phyloP scores from a whole-genome alignment of 139 green algal genomes.

The Chlorella vulgaris region DNA sequence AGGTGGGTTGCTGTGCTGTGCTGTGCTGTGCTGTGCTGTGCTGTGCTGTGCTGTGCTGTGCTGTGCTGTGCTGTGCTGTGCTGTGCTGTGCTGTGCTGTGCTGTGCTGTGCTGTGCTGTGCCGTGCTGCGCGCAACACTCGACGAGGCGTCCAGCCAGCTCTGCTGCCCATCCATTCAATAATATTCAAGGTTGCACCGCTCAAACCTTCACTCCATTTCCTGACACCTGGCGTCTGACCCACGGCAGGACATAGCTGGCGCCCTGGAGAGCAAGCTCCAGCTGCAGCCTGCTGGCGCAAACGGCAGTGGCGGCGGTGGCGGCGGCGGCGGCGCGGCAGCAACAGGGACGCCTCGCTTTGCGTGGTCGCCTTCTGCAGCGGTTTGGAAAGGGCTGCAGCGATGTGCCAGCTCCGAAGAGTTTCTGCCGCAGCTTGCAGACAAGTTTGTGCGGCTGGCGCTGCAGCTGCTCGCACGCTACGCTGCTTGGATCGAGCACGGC shows the following conservation, averaged over 20 bases:
- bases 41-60: not conserved
- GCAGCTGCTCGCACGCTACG: conserved; percentile 82
- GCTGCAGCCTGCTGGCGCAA: not conserved
- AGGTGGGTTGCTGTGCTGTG: conserved; percentile 50
- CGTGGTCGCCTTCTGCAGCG: conserved; percentile 2
- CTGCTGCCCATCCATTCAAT: too few relatives aligned
- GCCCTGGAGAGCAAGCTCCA: conserved; percentile 55
- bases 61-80: too few relatives aligned
- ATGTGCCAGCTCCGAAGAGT: conserved; percentile 55
- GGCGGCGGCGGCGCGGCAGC: too few relatives aligned
- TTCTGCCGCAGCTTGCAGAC: conserved; percentile 78
- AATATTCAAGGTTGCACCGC: too few relatives aligned
- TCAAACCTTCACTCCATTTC: too few relatives aligned
- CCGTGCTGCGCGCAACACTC: too few relatives aligned
- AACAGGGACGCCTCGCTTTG: not conserved
- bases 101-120: too few relatives aligned
- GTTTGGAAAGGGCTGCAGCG: conserved; percentile 32
- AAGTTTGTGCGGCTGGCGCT: conserved; percentile 80
- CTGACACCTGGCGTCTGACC: too few relatives aligned
- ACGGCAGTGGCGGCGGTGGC: not conserved
- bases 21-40: not conserved
- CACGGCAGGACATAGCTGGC: conserved; percentile 66
- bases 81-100: too few relatives aligned
- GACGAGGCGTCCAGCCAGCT: too few relatives aligned
- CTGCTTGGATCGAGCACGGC: conserved; percentile 60